Evolutionary conservation across 2,329 filamentous ascomycete genomes (phyloP).

Genomic region (Fusarium caatingaense): DNA sequence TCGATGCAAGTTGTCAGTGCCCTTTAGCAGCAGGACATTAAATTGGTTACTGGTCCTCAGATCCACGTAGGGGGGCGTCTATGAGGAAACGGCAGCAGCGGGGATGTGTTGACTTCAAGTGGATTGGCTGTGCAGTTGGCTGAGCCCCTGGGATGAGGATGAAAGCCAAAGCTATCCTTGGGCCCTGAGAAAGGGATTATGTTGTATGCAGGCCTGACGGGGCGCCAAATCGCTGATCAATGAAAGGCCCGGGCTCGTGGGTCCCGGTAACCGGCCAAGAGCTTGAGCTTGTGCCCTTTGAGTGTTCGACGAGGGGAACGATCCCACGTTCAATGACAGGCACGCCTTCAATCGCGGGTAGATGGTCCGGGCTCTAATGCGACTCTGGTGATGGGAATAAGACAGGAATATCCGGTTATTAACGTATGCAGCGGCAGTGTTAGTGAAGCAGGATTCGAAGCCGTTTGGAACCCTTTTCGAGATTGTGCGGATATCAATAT

Average conservation of each 20-base stretch:
- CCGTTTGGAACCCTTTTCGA: conserved; percentile 15
- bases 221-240: conserved; percentile 46
- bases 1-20: conserved; percentile 35
- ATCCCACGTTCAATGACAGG: conserved; percentile 36
- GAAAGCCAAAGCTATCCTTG: conserved; percentile 37
- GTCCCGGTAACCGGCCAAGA: conserved; percentile 43
- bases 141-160: conserved; percentile 38
- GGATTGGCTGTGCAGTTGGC: conserved; percentile 32
- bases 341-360: conserved; percentile 39
- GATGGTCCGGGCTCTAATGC: conserved; percentile 37
- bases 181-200: conserved; percentile 39
- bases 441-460: conserved; percentile 21
- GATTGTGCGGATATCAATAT: conserved; percentile 31
- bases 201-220: conserved; percentile 42
- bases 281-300: conserved; percentile 37
- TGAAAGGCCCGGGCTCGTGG: conserved; percentile 40
- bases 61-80: conserved; percentile 38
- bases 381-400: conserved; percentile 32
- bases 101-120: conserved; percentile 28
- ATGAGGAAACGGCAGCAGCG: conserved; percentile 31
- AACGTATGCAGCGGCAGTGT: conserved; percentile 17
- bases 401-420: conserved; percentile 12
- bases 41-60: conserved; percentile 33
- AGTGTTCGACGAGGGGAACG: conserved; percentile 27
- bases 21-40: conserved; percentile 38